A percentile compares a stretch with the other conserved stretches of the same genome.
Conservation (phyloP, 495 filamentous ascomycete species). For the Wilcoxina mikolae region DNA sequence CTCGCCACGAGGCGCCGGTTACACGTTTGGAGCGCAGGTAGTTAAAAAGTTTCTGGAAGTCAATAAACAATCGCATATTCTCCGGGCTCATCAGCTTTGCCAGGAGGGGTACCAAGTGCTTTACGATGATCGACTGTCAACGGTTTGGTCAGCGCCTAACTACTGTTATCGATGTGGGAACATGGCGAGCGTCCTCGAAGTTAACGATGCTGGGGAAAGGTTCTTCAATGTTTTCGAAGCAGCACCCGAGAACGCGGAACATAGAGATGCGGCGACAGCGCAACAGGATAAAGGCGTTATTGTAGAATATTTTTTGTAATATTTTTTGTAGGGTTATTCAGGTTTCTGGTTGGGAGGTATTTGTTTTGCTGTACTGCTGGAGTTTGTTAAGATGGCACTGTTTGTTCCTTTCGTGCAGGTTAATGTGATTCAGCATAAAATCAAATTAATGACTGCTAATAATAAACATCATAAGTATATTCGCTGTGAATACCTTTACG, state of each 20-base stretch:
- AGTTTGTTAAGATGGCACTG: too few species aligned
- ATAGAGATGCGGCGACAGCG: constrained; percentile 48
- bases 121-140: constrained; percentile 85
- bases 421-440: too few species aligned
- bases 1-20: constrained; percentile 83
- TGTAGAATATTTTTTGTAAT: constrained; percentile 59
- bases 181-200: constrained; percentile 90
- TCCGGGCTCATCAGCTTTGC: constrained; percentile 91
- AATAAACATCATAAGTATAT: too few species aligned
- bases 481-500: too few species aligned
- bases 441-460: not conserved
- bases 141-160: constrained; percentile 94
- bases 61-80: constrained; percentile 90
- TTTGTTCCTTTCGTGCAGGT: too few species aligned
- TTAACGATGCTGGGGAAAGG: constrained; percentile 76
- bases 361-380: too few species aligned
- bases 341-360: not conserved
- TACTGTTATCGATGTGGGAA: constrained; percentile 97
- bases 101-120: constrained; percentile 94
- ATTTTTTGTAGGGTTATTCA: not conserved
- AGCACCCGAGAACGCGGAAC: constrained; percentile 84
- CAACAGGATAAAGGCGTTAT: constrained; percentile 46
- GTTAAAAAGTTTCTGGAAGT: constrained; percentile 95
- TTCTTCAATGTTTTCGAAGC: constrained; percentile 97
- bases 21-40: constrained; percentile 92